Evolutionary conservation across 257 asterid species (phyloP), one percentile per base, ranked within the genome.

Genomic region (Marsdenia floribunda): DNA sequence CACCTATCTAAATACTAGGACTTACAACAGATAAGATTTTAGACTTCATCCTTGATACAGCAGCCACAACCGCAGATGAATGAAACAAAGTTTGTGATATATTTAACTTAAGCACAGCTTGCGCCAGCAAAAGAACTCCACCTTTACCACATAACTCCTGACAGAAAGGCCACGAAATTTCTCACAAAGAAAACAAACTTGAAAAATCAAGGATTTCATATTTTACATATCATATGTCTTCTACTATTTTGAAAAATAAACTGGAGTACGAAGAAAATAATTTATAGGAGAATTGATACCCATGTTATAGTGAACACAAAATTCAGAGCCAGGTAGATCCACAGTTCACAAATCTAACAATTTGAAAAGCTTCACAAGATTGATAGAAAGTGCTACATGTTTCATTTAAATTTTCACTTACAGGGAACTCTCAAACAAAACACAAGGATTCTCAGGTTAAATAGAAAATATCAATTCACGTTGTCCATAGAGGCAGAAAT

Each of bases 101-200:
- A 76, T 85, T 83, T 79, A 95, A 83, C 82, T 82, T 82, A 88
- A 95, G 81, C 73, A 93, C 90, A 66, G 93, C 85, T 76, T 83
- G 90, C 75, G 86, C 92, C 84, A 95, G 88, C 74, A 88, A 68
- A 75, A 95, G 93, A 70, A 85, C 85, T 29, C 97, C 98, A 70
- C 99, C 98, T 80, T 91, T 90, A 89, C 91, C 82, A 77, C 96
- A 92, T 79, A 95, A 79, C 84, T 90, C 97, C 99, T 95, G 90
- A 37, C 60, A 75, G 38, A 73, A 64, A 82, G 60, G 78, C 77
- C 58, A 73, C 24, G 44, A 50, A 75, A 78, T 68, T 76, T 63
- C 79, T 74, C 69, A 82, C 76, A 67, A 78, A 68, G 74, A 61
- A 60, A 60, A 64, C 21, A 79, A 59, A 73, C 22, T 35, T 8